Evolutionary conservation across 805 yeast genomes (phyloP), one percentile per base, ranked within the genome.

Genomic region (Candida oleophila): DNA sequence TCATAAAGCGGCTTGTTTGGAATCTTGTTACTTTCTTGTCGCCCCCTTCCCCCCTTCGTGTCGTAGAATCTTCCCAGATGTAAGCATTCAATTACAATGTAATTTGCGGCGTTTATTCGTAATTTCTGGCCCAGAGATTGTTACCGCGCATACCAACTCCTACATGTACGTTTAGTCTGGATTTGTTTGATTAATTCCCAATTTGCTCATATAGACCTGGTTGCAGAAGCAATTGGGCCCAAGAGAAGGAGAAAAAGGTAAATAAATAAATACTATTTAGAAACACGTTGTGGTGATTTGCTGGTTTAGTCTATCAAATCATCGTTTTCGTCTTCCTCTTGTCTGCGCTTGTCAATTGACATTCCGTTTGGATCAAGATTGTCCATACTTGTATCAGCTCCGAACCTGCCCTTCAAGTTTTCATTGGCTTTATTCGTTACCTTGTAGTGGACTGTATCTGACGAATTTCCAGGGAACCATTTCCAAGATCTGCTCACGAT

Each of bases 401-500:
- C 30, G 30, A 7, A 25, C 11, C 30, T 36, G 5, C n/a, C 19
- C 8, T 36, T 36, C 19, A 20, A 16, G 8, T 16, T 22, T 18
- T 20, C 22, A 22, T 36, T 16, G 18, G 16, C 36, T 8, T 33
- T 15, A 33, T 33, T 4, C 7, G 36, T 33, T 4, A 5, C 18
- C 36, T 15, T 33, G 36, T 33, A 38, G 8, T 15, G 25, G 22
- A 22, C 15, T 22, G 22, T 8, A 22, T 12, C n/a, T 9, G 33
- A 22, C 14, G 33, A 22, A 14, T 22, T n/a, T 11, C 48, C 51
- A 20, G 49, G 49, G 9, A 47, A 22, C 44, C 45, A 44, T 11
- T 22, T 21, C 36, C 49, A 50, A 20, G 47, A 51, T 2, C 42
- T 38, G 30, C 49, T 46, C 1, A 58, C 57, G 14, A 53, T 41